phyloP scores from a whole-genome alignment of 495 filamentous ascomycete species.

The Astrothelium subdiscretum region DNA sequence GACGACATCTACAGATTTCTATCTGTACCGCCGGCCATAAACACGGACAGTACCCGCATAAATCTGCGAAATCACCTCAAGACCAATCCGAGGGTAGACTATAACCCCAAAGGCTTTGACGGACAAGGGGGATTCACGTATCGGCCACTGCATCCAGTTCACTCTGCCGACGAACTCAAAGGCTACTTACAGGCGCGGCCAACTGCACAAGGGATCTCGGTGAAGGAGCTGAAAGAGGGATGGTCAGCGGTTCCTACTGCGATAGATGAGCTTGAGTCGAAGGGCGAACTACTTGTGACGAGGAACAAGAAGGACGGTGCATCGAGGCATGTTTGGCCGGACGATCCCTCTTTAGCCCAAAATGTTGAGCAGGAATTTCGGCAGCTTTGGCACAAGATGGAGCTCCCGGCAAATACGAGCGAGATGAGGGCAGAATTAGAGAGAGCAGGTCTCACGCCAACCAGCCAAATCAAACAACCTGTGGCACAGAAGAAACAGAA shows the following conservation, averaged over 20 bases:
- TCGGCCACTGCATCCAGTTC: conserved; percentile 68
- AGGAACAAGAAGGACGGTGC: conserved; percentile 88
- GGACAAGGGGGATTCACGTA: conserved; percentile 62
- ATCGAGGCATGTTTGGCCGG: conserved; percentile 75
- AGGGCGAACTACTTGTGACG: conserved; percentile 69
- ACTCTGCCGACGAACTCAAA: conserved; percentile 59
- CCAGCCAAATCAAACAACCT: conserved; percentile 45
- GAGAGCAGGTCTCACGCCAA: conserved; percentile 26
- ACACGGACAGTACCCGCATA: conserved; percentile 6
- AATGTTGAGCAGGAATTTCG: conserved; percentile 77
- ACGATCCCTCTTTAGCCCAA: conserved; percentile 60
- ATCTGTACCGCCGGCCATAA: conserved; percentile 34
- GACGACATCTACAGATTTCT: conserved; percentile 67
- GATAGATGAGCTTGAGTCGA: conserved; percentile 64
- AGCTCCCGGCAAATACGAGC: conserved; percentile 56
- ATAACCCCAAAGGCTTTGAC: conserved; percentile 45
- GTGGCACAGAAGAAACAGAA: conserved; percentile 50
- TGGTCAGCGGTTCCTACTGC: conserved; percentile 73
- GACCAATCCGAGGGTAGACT: conserved; percentile 57
- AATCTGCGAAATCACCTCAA: conserved; percentile 34
- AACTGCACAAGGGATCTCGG: conserved; percentile 67
- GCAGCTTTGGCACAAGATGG: conserved; percentile 67
- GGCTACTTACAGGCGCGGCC: conserved; percentile 66
- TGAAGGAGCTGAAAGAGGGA: conserved; percentile 87
- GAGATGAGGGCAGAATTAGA: conserved; percentile 53